Evolutionary conservation across 2,329 filamentous ascomycete species (phyloP).

Genomic region (Nigrospora sphaerica): DNA sequence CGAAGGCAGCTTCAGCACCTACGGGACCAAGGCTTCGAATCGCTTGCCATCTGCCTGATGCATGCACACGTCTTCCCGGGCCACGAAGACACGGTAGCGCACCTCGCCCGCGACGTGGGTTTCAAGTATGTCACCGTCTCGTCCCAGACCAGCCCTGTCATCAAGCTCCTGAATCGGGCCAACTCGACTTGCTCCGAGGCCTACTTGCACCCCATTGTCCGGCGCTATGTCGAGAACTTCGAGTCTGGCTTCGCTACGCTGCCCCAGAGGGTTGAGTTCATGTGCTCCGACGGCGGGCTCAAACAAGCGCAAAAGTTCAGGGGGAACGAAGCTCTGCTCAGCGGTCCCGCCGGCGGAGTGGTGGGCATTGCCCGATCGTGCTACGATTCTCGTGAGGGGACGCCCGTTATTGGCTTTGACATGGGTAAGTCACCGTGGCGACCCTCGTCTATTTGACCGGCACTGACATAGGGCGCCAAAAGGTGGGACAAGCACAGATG

Average conservation of each 20-base stretch:
- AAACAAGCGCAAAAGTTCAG: conserved; percentile 85
- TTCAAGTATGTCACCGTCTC: conserved; percentile 63
- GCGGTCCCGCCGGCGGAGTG: conserved; percentile 5
- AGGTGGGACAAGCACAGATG: conserved; percentile 62
- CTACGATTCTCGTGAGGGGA: conserved; percentile 2
- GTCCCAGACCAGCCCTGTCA: conserved; percentile 62
- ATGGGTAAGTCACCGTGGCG: conserved; percentile 36
- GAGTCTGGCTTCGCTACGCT: conserved; percentile 54
- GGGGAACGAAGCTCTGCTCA: conserved; percentile 56
- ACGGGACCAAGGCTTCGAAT: conserved; percentile 49
- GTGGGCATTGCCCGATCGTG: conserved; percentile 3
- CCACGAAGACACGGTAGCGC: conserved; percentile 55
- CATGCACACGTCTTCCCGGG: conserved; percentile 66
- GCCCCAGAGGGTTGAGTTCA: conserved; percentile 57
- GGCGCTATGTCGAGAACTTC: conserved; percentile 61
- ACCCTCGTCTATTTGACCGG: too few species aligned
- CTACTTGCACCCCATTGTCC: conserved; percentile 62
- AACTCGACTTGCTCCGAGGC: conserved; percentile 66
- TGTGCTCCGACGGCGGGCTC: conserved; percentile 47
- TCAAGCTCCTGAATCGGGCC: conserved; percentile 60
- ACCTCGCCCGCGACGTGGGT: conserved; percentile 54
- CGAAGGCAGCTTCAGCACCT: conserved; percentile 50
- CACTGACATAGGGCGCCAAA: too few species aligned
- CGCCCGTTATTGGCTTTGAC: conserved; percentile 56
- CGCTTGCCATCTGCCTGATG: conserved; percentile 56